A percentile compares a stretch with the other conserved stretches of the same genome.
Evolutionary conservation across 208 protist species (phyloP).

Genomic region (Acanthamoeba polyphaga): DNA sequence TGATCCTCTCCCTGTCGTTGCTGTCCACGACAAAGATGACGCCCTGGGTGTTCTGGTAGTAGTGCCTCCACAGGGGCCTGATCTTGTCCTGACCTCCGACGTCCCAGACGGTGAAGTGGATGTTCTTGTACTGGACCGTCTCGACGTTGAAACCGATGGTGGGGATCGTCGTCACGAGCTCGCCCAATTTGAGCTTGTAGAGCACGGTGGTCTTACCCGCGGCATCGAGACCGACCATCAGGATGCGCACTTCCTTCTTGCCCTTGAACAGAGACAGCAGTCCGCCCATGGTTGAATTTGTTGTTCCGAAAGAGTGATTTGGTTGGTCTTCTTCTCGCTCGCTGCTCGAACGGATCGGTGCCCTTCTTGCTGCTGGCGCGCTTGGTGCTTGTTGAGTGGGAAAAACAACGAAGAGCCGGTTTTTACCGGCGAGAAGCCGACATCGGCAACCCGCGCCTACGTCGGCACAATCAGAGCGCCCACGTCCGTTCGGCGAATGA

Average conservation of each 20-base stretch:
- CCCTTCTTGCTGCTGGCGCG: not conserved
- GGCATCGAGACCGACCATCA: conserved; percentile 66
- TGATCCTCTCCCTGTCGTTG: conserved; percentile 72
- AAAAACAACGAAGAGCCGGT: not conserved
- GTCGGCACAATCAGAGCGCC: not conserved
- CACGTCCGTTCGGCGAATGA: conserved; percentile 20
- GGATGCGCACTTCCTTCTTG: conserved; percentile 53
- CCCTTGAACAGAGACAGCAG: conserved; percentile 65
- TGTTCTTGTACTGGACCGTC: conserved; percentile 92
- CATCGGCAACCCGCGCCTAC: not conserved
- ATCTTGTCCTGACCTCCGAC: conserved; percentile 89
- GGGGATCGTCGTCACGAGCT: not conserved
- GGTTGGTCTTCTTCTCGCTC: not conserved
- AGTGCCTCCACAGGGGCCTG: conserved; percentile 81
- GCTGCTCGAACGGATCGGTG: not conserved
- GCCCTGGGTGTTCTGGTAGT: conserved; percentile 78
- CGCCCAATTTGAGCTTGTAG: conserved; percentile 81
- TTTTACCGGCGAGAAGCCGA: conserved; percentile 33
- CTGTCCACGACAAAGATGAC: conserved; percentile 84
- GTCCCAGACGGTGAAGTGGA: conserved; percentile 90
- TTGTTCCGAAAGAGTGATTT: not conserved
- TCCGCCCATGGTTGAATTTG: conserved; percentile 36
- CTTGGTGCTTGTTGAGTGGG: not conserved
- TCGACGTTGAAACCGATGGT: conserved; percentile 95
- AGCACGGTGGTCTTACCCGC: conserved; percentile 95